A percentile compares a stretch with the other conserved stretches of the same genome.
Conservation (phyloP, 495 filamentous ascomycete genomes). For the Amorphotheca resinae region DNA sequence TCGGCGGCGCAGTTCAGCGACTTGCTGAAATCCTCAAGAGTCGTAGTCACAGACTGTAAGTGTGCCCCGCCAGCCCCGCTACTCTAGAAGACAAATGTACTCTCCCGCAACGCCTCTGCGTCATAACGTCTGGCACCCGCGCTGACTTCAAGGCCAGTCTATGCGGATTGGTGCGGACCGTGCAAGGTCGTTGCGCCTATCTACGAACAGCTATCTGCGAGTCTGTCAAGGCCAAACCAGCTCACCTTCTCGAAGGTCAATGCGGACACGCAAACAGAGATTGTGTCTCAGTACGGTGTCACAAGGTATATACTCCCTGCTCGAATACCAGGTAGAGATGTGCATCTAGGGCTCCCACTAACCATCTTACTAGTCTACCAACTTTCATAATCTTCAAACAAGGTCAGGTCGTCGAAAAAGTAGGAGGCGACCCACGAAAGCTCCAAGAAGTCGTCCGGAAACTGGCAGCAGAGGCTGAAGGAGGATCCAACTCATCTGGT, state of each 20-base stretch:
- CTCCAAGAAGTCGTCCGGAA: slow-evolving; percentile 59
- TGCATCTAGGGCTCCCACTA: background rate
- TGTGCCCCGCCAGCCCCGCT: slow-evolving; percentile 18
- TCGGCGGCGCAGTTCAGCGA: slow-evolving; percentile 59
- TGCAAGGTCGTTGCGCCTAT: slow-evolving; percentile 76
- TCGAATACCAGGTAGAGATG: background rate
- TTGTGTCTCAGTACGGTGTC: slow-evolving; percentile 58
- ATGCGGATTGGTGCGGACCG: slow-evolving; percentile 76
- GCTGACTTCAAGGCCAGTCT: slow-evolving; percentile 45
- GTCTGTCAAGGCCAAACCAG: slow-evolving; percentile 56
- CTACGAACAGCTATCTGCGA: slow-evolving; percentile 63
- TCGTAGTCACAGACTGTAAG: slow-evolving; percentile 84
- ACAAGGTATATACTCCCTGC: slow-evolving; percentile 42
- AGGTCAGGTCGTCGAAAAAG: slow-evolving; percentile 48
- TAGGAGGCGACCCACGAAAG: slow-evolving; percentile 57
- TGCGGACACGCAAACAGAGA: slow-evolving; percentile 60
- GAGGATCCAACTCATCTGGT: slow-evolving; percentile 29
- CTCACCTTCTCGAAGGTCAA: slow-evolving; percentile 84
- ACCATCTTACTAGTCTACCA: slow-evolving; percentile 39
- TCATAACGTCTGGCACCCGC: slow-evolving; percentile 1
- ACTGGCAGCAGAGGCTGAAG: slow-evolving; percentile 55
- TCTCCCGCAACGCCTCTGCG: slow-evolving; percentile 5
- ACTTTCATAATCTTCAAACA: slow-evolving; percentile 88
- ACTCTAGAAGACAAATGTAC: slow-evolving; percentile 2
- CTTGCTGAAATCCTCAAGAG: slow-evolving; percentile 50